These are phyloP conservation scores for Hysterium pulicare DNA, from an alignment of 2,329 filamentous ascomycete genomes.

Conservation along the genomic window DNA sequence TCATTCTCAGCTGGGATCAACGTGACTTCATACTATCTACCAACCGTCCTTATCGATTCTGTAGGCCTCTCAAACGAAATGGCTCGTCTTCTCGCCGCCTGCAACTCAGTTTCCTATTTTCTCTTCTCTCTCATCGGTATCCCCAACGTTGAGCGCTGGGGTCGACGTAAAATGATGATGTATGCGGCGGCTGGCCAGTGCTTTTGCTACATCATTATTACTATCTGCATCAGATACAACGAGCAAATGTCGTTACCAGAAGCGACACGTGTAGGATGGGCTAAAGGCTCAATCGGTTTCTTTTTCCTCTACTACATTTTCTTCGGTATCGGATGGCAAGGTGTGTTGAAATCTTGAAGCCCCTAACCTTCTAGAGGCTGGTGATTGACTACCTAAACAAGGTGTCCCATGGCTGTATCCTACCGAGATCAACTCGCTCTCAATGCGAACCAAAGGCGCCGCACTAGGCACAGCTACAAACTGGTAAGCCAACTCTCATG, in stretches of 20 bases:
- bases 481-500: no score
- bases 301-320: conserved; percentile 56
- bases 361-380: no score
- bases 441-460: conserved; percentile 49
- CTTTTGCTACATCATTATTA: conserved; percentile 52
- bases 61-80: conserved; percentile 53
- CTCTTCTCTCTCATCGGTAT: conserved; percentile 48
- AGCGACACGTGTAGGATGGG: conserved; percentile 20
- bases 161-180: conserved; percentile 59
- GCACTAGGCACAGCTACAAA: conserved; percentile 51
- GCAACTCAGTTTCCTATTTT: conserved; percentile 51
- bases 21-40: conserved; percentile 50
- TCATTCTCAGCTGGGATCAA: conserved; percentile 28
- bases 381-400: no score
- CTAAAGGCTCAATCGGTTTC: conserved; percentile 45
- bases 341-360: no score
- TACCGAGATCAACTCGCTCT: conserved; percentile 49
- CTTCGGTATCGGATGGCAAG: conserved; percentile 51
- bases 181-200: conserved; percentile 53
- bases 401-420: conserved; percentile 39
- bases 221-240: conserved; percentile 46
- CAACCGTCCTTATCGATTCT: conserved; percentile 57
- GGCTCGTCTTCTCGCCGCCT: conserved; percentile 54
- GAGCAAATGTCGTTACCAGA: conserved; percentile 20
- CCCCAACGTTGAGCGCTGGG: conserved; percentile 50